Evolutionary conservation across 2,329 filamentous ascomycete species (phyloP).

Genomic region (Helotiales sp.): DNA sequence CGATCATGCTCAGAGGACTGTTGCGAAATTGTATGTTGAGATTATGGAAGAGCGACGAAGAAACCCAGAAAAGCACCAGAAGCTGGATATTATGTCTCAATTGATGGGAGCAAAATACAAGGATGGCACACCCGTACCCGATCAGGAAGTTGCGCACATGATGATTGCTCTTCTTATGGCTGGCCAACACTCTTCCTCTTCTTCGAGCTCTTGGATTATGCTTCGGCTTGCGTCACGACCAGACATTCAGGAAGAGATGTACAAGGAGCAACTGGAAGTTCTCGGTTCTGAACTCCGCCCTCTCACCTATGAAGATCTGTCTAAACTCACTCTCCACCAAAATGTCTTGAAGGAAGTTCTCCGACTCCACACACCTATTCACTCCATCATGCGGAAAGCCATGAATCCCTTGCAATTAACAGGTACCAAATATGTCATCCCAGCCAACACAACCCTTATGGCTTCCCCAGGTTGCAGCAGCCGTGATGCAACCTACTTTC

Average conservation of each 20-base stretch:
- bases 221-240: slow-evolving; percentile 77
- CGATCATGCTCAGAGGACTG: slow-evolving; percentile 75
- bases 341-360: slow-evolving; percentile 91
- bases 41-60: slow-evolving; percentile 70
- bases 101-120: slow-evolving; percentile 86
- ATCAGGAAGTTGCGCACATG: slow-evolving; percentile 85
- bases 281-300: slow-evolving; percentile 75
- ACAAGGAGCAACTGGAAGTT: slow-evolving; percentile 74
- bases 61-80: slow-evolving; percentile 48
- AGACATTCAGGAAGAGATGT: slow-evolving; percentile 76
- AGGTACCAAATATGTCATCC: slow-evolving; percentile 80
- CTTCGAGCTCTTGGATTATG: slow-evolving; percentile 82
- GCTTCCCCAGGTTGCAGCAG: slow-evolving; percentile 83
- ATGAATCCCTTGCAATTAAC: slow-evolving; percentile 84
- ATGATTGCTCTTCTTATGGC: slow-evolving; percentile 95
- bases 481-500: slow-evolving; percentile 73
- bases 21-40: slow-evolving; percentile 79
- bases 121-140: slow-evolving; percentile 74
- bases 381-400: slow-evolving; percentile 91
- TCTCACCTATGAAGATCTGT: slow-evolving; percentile 74
- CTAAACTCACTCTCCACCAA: slow-evolving; percentile 77
- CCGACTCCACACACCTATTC: slow-evolving; percentile 87
- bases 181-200: slow-evolving; percentile 85
- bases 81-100: slow-evolving; percentile 84
- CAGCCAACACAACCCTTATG: slow-evolving; percentile 77